A percentile compares a stretch with the other conserved stretches of the same genome.
phyloP scores from a whole-genome alignment of 2,329 filamentous ascomycete genomes.

The Neobulgaria alba region DNA sequence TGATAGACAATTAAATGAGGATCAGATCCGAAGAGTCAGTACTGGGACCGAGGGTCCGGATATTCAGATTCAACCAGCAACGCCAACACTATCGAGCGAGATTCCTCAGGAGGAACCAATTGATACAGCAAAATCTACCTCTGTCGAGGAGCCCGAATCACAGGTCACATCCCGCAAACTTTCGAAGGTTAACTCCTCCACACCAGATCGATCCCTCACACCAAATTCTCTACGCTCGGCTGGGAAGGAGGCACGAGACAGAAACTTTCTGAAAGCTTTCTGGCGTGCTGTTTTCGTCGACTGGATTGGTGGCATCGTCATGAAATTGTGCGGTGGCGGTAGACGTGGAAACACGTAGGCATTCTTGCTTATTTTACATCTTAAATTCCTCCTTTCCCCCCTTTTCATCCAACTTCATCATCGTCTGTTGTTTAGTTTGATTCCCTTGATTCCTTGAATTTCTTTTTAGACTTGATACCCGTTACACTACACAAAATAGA shows the following conservation, averaged over 20 bases:
- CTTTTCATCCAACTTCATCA: neutral
- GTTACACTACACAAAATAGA: too few relatives aligned
- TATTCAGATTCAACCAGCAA: constrained; percentile 19
- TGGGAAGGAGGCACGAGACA: constrained; percentile 18
- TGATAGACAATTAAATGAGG: constrained; percentile 11
- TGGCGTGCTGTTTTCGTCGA: constrained; percentile 29
- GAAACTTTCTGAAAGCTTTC: constrained; percentile 26
- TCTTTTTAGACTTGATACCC: constrained; percentile 2
- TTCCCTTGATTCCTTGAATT: too few relatives aligned
- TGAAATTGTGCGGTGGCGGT: constrained; percentile 24
- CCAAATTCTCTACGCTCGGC: constrained; percentile 23
- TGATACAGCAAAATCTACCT: constrained; percentile 18
- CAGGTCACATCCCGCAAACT: constrained; percentile 20
- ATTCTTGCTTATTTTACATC: too few relatives aligned
- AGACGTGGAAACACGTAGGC: constrained; percentile 23
- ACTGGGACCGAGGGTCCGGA: constrained; percentile 11
- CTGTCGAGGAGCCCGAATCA: constrained; percentile 13
- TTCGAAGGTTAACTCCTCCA: neutral
- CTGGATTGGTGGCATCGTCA: constrained; percentile 29
- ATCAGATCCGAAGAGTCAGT: constrained; percentile 4
- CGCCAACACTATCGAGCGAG: constrained; percentile 3
- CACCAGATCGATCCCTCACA: constrained; percentile 22
- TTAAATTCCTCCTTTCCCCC: constrained; percentile 6
- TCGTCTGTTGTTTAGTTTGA: too few relatives aligned
- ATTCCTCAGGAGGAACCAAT: neutral